Evolutionary conservation across 345 rosid genomes (phyloP), one percentile per base, ranked within the genome.

Genomic region (Cochlearia excelsa): DNA sequence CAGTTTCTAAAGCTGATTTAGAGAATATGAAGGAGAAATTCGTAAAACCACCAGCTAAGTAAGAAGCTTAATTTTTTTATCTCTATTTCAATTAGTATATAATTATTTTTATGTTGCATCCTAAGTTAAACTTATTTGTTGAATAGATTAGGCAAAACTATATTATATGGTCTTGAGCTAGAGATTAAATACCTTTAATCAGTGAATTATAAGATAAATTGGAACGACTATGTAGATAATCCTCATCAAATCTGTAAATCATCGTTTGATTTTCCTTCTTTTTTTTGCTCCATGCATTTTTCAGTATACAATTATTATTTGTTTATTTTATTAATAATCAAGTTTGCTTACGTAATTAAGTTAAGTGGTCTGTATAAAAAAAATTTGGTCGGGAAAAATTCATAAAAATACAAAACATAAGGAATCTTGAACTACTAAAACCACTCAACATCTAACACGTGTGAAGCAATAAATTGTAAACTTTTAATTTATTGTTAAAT

Each of bases 1-100:
- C 76, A 2, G 60, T 52, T 48, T 40, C 55, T 46, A 46, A 62
- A 10, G 59, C 43, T 57, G 65, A 54, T 2, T 27, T 53, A 1
- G 56, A 61, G 31, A 74, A 53, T 26, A 62, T 43, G 65, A 80
- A 80, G 65, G 81, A 71, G 71, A 74, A 71, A 40, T 53, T 54
- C 26, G 68, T 54, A 3, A 85, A 82, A 65, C 88, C 84, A 9
- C 86, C 80, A 1, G 70, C 93, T 55, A 83, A 85, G 93, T 85
- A 76, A 69, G 83, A 53, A 47, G 30, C 53, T 16, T 29, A 46
- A 31, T 33, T 34, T 16, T 26, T 28, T 1, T 26, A 4, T 54
- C 33, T 47, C 11, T 16, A 8, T 33, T 34, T 42, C 10, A 42
- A 34, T 34, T 34, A 3, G 37, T 34, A 34, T 34, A 1, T 34